phyloP scores from a whole-genome alignment of 148 eudicot species.

The Rhododendron mucronatum region DNA sequence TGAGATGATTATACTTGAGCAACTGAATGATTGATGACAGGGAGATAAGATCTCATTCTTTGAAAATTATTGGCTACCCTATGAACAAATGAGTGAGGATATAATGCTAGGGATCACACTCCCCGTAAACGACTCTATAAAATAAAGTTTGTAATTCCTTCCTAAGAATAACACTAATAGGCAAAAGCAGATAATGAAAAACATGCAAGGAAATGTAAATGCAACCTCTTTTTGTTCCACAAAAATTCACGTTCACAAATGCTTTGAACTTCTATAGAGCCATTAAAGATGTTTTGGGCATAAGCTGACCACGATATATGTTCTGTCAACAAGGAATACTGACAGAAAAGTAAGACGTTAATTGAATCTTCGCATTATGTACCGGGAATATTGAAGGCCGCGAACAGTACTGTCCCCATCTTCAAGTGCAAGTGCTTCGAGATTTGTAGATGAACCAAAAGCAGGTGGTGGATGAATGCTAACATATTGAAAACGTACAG shows the following conservation, averaged over 20 bases:
- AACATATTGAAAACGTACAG: constrained; percentile 13
- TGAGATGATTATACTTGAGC: background rate
- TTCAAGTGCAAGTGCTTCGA: constrained; percentile 85
- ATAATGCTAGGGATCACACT: background rate
- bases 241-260: background rate
- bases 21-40: background rate
- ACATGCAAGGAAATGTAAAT: background rate
- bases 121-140: background rate
- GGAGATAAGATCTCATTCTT: background rate
- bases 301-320: background rate
- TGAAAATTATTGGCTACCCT: background rate
- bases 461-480: constrained; percentile 91
- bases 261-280: background rate
- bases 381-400: constrained; percentile 51
- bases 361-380: constrained; percentile 13
- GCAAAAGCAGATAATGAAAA: background rate
- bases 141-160: background rate
- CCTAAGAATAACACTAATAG: background rate
- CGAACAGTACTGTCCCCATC: constrained; percentile 53
- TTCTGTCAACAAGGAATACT: background rate
- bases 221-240: background rate
- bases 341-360: background rate
- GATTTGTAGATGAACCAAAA: constrained; percentile 93
- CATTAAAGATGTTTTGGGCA: background rate
- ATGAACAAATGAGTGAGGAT: background rate